A percentile compares a stretch with the other conserved stretches of the same genome.
These are phyloP conservation scores for Umbelopsis sp. DNA, from an alignment of 371 early-diverging fungal genomes.

Conservation along the genomic window DNA sequence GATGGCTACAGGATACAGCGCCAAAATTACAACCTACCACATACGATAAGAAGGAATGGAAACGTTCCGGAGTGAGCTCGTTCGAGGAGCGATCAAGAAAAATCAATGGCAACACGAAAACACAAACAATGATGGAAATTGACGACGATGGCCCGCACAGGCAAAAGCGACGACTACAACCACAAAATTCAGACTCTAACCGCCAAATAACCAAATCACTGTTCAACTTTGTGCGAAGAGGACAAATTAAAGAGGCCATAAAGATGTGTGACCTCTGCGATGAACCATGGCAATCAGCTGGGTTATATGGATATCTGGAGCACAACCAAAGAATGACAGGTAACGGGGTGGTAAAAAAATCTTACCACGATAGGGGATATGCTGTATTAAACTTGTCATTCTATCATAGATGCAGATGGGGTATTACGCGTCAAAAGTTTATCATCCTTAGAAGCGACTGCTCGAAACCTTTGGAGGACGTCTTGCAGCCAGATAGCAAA, in stretches of 20 bases:
- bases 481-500: conserved; percentile 3
- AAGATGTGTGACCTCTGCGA: conserved; percentile 15
- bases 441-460: not conserved
- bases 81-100: conserved; percentile 4
- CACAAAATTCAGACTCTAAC: not conserved
- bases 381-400: not conserved
- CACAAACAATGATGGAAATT: conserved; percentile 5
- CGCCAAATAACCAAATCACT: not conserved
- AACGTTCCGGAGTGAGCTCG: too few species aligned
- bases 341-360: not conserved
- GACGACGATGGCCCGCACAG: not conserved
- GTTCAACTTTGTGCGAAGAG: conserved; percentile 5
- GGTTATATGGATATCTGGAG: not conserved
- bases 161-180: not conserved
- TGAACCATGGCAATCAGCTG: conserved; percentile 13
- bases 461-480: conserved; percentile 1
- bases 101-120: not conserved
- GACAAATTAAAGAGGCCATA: conserved; percentile 16
- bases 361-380: not conserved
- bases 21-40: not conserved
- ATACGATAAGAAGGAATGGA: conserved; percentile 1
- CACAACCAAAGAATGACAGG: conserved; percentile 8
- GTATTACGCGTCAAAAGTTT: not conserved
- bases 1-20: conserved; percentile 3
- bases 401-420: not conserved